Conservation (phyloP, 805 yeast species). For the Nakazawaea laoshanensis region DNA sequence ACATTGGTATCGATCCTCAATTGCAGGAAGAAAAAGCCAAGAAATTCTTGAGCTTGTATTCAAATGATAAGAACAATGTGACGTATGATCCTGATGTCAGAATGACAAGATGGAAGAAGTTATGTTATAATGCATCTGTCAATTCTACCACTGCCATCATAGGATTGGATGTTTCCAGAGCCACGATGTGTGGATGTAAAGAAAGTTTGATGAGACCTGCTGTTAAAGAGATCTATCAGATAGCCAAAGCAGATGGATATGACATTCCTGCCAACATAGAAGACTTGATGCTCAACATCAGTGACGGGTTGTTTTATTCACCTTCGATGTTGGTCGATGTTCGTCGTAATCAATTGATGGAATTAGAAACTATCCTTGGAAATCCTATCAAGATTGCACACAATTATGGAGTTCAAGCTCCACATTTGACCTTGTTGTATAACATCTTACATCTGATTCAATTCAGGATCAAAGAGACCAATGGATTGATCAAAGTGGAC, state of each 20-base stretch:
- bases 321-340: conserved; percentile 41
- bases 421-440: conserved; percentile 50
- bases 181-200: conserved; percentile 17
- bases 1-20: conserved; percentile 16
- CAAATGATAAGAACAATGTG: conserved; percentile 16
- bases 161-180: conserved; percentile 25
- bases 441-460: conserved; percentile 51
- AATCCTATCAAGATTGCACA: conserved; percentile 28
- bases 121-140: conserved; percentile 34
- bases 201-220: conserved; percentile 25
- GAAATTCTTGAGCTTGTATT: conserved; percentile 20
- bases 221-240: conserved; percentile 31
- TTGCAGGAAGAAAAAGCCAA: conserved; percentile 16
- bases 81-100: conserved; percentile 22
- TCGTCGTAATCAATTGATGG: conserved; percentile 27
- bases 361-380: conserved; percentile 33
- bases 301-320: conserved; percentile 30
- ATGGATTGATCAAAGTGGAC: conserved; percentile 31
- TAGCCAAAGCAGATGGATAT: conserved; percentile 39
- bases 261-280: conserved; percentile 22
- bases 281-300: conserved; percentile 23
- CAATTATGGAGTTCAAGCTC: conserved; percentile 35
- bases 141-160: conserved; percentile 32
- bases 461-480: conserved; percentile 46
- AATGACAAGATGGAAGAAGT: conserved; percentile 31